Evolutionary conservation across 2,329 filamentous ascomycete species (phyloP).

Genomic region (Phialophora expanda): DNA sequence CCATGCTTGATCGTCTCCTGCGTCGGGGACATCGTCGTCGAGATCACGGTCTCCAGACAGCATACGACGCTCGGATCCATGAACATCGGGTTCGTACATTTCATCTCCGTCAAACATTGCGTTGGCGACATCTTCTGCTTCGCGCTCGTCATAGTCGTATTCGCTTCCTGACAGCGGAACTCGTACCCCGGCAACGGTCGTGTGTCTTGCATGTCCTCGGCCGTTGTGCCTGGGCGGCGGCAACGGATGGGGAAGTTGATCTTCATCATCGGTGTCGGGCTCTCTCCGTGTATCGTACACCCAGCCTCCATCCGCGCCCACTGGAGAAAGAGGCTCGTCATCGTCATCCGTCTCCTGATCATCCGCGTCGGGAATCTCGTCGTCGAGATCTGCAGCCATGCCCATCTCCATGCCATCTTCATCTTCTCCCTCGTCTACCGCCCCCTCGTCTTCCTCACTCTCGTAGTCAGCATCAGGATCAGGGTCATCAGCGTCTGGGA

Average conservation of each 20-base stretch:
- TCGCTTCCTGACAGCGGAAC: slow-evolving; percentile 29
- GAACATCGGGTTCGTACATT: slow-evolving; percentile 38
- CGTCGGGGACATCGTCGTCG: slow-evolving; percentile 72
- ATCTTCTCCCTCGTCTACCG: slow-evolving; percentile 56
- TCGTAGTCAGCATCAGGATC: slow-evolving; percentile 50
- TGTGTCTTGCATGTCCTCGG: slow-evolving; percentile 6
- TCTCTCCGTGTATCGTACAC: slow-evolving; percentile 38
- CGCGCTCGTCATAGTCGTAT: slow-evolving; percentile 61
- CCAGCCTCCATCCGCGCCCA: slow-evolving; percentile 38
- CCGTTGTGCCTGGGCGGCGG: neutral
- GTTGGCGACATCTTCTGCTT: slow-evolving; percentile 57
- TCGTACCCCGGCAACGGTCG: slow-evolving; percentile 28
- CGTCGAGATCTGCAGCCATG: slow-evolving; percentile 49
- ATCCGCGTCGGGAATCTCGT: slow-evolving; percentile 56
- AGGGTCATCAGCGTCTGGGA: slow-evolving; percentile 51
- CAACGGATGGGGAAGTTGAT: slow-evolving; percentile 17
- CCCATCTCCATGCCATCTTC: slow-evolving; percentile 45
- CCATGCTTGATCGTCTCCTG: slow-evolving; percentile 64
- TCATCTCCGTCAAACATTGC: slow-evolving; percentile 42
- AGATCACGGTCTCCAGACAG: slow-evolving; percentile 64
- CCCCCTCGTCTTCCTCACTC: slow-evolving; percentile 48
- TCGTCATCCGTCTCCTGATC: slow-evolving; percentile 49
- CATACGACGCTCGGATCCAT: slow-evolving; percentile 38
- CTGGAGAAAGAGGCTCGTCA: slow-evolving; percentile 45
- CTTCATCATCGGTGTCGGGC: slow-evolving; percentile 34